A percentile compares a stretch with the other conserved stretches of the same genome.
Evolutionary conservation across 2,329 filamentous ascomycete species (phyloP).

Genomic region (Hirsutella thompsonii): DNA sequence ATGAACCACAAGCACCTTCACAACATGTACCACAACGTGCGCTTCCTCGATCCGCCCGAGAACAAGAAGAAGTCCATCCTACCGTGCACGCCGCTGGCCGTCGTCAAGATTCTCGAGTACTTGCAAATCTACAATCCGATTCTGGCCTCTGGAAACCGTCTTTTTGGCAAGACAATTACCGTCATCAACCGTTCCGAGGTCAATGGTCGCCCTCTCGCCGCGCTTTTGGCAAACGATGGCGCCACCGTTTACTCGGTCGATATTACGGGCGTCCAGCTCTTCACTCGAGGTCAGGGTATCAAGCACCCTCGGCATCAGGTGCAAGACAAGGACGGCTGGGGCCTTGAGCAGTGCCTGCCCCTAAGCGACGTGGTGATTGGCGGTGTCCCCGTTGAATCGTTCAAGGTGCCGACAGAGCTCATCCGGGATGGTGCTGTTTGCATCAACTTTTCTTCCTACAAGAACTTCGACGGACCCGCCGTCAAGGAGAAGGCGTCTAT

Average conservation of each 20-base stretch:
- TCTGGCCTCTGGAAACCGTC: slow-evolving; percentile 78
- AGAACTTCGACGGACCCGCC: slow-evolving; percentile 76
- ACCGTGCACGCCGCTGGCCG: slow-evolving; percentile 88
- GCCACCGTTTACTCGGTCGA: slow-evolving; percentile 94
- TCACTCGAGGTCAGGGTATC: slow-evolving; percentile 79
- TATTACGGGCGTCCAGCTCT: slow-evolving; percentile 80
- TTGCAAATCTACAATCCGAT: slow-evolving; percentile 95
- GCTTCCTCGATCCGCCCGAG: slow-evolving; percentile 70
- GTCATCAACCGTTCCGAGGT: slow-evolving; percentile 96
- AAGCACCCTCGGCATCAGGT: slow-evolving; percentile 79
- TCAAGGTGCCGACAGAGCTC: slow-evolving; percentile 76
- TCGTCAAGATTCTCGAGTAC: slow-evolving; percentile 94
- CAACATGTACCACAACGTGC: slow-evolving; percentile 99
- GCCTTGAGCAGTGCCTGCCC: slow-evolving; percentile 67
- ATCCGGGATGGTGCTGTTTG: slow-evolving; percentile 89
- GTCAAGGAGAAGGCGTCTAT: slow-evolving; percentile 95
- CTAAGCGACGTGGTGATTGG: slow-evolving; percentile 90
- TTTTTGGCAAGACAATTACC: slow-evolving; percentile 89
- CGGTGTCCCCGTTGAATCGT: slow-evolving; percentile 77
- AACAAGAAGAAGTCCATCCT: slow-evolving; percentile 82
- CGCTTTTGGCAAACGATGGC: slow-evolving; percentile 88
- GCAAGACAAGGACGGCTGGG: slow-evolving; percentile 68
- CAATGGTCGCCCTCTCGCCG: slow-evolving; percentile 83
- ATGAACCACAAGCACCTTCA: slow-evolving; percentile 88
- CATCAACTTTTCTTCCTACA: slow-evolving; percentile 94